A percentile compares a stretch with the other conserved stretches of the same genome.
Conservation (phyloP, 1,139 yeast species). For the Maudiozyma humilis region DNA sequence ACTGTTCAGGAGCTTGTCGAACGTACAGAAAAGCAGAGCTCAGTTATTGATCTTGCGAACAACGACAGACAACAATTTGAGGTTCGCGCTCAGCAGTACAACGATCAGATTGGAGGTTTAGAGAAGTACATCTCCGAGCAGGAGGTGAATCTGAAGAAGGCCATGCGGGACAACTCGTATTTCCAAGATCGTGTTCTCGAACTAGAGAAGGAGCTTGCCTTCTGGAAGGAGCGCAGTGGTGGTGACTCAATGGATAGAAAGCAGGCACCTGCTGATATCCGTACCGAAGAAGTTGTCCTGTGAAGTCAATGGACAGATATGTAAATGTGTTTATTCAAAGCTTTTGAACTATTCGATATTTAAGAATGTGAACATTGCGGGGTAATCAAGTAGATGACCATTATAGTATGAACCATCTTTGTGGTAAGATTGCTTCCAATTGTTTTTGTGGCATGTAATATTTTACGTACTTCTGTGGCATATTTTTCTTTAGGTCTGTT, state of each 20-base stretch:
- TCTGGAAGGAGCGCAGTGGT: constrained; percentile 43
- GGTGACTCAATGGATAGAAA: constrained; percentile 2
- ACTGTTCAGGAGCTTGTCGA: constrained; percentile 29
- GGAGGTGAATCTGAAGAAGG: constrained; percentile 29
- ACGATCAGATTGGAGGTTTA: constrained; percentile 30
- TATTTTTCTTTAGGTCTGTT: too few species aligned
- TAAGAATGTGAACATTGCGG: too few species aligned
- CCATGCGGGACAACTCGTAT: constrained; percentile 31
- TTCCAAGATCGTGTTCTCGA: constrained; percentile 34
- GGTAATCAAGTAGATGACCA: not conserved
- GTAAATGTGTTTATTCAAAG: too few species aligned
- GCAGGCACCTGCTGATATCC: constrained; percentile 1
- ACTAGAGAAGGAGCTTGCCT: constrained; percentile 57
- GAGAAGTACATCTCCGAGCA: constrained; percentile 33
- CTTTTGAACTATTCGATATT: too few species aligned
- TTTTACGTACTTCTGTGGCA: too few species aligned
- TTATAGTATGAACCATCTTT: too few species aligned
- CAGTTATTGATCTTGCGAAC: constrained; percentile 29
- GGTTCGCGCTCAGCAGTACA: constrained; percentile 27
- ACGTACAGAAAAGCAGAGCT: constrained; percentile 21
- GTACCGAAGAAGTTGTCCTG: constrained; percentile 6
- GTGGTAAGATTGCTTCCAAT: not conserved
- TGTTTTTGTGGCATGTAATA: not conserved
- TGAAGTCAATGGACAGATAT: not conserved
- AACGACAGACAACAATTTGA: constrained; percentile 35